Evolutionary conservation across 805 yeast species (phyloP).

Genomic region (Zygoascus bituminiphila): DNA sequence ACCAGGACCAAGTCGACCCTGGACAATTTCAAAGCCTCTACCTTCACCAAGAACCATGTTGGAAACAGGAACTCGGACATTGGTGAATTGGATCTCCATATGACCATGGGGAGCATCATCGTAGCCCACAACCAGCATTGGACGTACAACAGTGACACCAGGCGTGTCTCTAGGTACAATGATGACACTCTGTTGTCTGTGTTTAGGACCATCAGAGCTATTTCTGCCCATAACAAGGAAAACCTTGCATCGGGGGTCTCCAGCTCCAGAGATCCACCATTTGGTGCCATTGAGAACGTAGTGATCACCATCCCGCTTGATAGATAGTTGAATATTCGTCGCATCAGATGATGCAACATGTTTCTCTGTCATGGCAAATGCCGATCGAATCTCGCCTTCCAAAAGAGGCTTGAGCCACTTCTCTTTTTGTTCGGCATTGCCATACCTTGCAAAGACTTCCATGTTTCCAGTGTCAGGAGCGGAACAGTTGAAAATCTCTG

Average conservation of each 20-base stretch:
- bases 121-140: constrained; percentile 47
- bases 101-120: constrained; percentile 73
- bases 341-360: constrained; percentile 57
- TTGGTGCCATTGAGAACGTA: constrained; percentile 51
- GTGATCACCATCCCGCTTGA: constrained; percentile 36
- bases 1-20: constrained; percentile 62
- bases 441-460: constrained; percentile 36
- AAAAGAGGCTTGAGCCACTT: constrained; percentile 46
- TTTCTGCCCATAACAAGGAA: constrained; percentile 50
- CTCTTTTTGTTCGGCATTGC: constrained; percentile 36
- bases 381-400: constrained; percentile 48
- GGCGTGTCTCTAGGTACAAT: constrained; percentile 45
- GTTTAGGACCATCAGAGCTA: constrained; percentile 23
- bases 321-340: constrained; percentile 44
- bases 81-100: constrained; percentile 46
- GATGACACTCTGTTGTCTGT: constrained; percentile 48
- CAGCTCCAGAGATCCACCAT: constrained; percentile 68
- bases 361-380: constrained; percentile 58
- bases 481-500: constrained; percentile 50
- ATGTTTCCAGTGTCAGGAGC: constrained; percentile 66
- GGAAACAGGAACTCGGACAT: constrained; percentile 40
- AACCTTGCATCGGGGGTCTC: constrained; percentile 51
- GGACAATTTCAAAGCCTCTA: constrained; percentile 54
- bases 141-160: constrained; percentile 44
- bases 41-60: constrained; percentile 42